Evolutionary conservation across 495 filamentous ascomycete genomes (phyloP), one percentile per base, ranked within the genome.

Genomic region (Tuber borchii): DNA sequence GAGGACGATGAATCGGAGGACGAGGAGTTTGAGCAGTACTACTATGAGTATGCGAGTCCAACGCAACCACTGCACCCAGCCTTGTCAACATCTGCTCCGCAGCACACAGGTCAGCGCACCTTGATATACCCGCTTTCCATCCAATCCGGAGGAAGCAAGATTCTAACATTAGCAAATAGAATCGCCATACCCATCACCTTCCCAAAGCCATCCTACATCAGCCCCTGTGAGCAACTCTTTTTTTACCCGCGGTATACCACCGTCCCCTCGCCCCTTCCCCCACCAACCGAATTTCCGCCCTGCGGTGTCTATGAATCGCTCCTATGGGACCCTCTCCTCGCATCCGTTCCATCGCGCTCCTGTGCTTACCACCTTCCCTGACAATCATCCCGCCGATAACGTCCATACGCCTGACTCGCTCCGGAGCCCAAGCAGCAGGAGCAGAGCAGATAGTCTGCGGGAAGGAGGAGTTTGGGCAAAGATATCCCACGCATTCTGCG

Each of bases 341-440:
- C 81, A 83, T 51, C 81, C 81, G 71, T 83, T 83, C 72, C 81
- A 83, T 45, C 78, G 78, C 43, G 81, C 81, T 31, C 81, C 81
- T 46, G 70, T 80, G 8, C 79, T 81, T n/a, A 61, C 61, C 71
- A 78, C 79, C 77, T 20, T 40, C 14, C 42, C 70, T 8, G 42
- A 73, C 40, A 31, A 51, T n/a, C 71, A 81, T 39, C 56, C 69
- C 34, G 71, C 70, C 22, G 76, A 79, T 76, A 76, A 77, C 9
- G 73, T 78, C 12, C 75, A 34, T 70, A 82, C 80, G 12, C 80
- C 80, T 0, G 80, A 82, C 40, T 69, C 72, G 51, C 68, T 82
- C 7, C 79, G 79, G 17, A 81, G 79, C 31, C 76, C 76, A 26
- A 78, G 34, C 19, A 46, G 45, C 22, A 76, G 73, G 17, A 81